phyloP scores from a whole-genome alignment of 352 stramenopile species.

The Phytophthora fragariaefolia region DNA sequence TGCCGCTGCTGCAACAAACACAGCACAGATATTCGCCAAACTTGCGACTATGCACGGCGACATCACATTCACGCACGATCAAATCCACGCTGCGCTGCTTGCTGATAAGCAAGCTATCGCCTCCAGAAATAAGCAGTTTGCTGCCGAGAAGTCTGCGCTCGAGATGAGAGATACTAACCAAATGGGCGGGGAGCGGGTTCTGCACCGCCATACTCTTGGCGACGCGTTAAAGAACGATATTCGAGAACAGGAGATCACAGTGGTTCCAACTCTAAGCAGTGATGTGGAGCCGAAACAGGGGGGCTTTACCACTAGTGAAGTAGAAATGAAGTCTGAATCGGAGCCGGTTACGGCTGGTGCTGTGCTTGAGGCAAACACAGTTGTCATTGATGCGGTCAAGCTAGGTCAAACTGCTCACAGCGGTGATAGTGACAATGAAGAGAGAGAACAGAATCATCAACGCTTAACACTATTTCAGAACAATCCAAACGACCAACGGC shows the following conservation, averaged over 20 bases:
- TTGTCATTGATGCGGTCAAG: no score
- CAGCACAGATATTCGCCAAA: conserved; percentile 14
- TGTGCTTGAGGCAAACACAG: no score
- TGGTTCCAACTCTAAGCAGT: neutral
- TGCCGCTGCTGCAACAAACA: conserved; percentile 9
- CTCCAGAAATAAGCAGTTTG: neutral
- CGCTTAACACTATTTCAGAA: no score
- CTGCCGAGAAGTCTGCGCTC: neutral
- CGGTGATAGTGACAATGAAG: no score
- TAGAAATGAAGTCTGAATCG: no score
- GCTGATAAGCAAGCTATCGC: neutral
- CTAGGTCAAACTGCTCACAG: no score
- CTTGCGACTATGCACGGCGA: conserved; percentile 21
- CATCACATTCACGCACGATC: conserved; percentile 17
- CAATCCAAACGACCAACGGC: no score
- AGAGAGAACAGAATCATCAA: no score
- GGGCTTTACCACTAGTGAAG: neutral
- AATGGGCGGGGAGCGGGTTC: neutral
- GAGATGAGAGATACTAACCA: neutral
- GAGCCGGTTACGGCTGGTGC: no score
- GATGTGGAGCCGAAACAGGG: neutral
- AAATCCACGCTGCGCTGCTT: conserved; percentile 21
- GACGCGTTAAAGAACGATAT: no score
- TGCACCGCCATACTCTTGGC: neutral
- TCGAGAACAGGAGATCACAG: neutral